A percentile compares a stretch with the other conserved stretches of the same genome.
Evolutionary conservation across 2,329 filamentous ascomycete species (phyloP).

Genomic region (Ophiobolus disseminans): DNA sequence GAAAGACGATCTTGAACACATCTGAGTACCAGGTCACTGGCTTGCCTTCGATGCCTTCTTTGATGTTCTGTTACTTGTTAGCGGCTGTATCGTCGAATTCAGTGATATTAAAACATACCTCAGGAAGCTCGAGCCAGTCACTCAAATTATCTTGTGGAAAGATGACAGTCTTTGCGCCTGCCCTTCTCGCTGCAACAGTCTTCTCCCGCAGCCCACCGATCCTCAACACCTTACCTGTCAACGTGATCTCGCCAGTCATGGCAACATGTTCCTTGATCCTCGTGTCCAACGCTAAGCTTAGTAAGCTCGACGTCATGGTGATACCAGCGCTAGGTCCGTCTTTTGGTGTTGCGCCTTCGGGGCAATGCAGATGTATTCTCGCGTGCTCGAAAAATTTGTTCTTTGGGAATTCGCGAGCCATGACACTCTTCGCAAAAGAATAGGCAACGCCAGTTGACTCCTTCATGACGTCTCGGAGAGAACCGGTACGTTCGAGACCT

Average conservation of each 20-base stretch:
- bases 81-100: neutral
- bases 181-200: slow-evolving; percentile 91
- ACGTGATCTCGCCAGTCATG: slow-evolving; percentile 97
- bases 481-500: slow-evolving; percentile 88
- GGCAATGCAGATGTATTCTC: slow-evolving; percentile 93
- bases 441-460: slow-evolving; percentile 95
- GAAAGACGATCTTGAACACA: slow-evolving; percentile 91
- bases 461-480: slow-evolving; percentile 97
- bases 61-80: slow-evolving; percentile 79
- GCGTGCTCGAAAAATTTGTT: slow-evolving; percentile 98
- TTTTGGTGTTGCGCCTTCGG: slow-evolving; percentile 94
- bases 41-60: slow-evolving; percentile 90
- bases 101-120: slow-evolving; percentile 67
- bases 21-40: slow-evolving; percentile 93
- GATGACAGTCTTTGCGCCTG: slow-evolving; percentile 90
- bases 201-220: slow-evolving; percentile 96
- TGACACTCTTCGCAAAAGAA: slow-evolving; percentile 88
- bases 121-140: slow-evolving; percentile 95
- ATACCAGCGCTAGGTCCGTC: slow-evolving; percentile 83
- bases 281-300: slow-evolving; percentile 82
- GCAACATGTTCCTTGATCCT: slow-evolving; percentile 85
- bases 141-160: slow-evolving; percentile 96
- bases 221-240: slow-evolving; percentile 93
- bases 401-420: slow-evolving; percentile 83
- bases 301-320: slow-evolving; percentile 94